Conservation (phyloP, 78 protist genomes). For the Emiliania huxleyi region DNA sequence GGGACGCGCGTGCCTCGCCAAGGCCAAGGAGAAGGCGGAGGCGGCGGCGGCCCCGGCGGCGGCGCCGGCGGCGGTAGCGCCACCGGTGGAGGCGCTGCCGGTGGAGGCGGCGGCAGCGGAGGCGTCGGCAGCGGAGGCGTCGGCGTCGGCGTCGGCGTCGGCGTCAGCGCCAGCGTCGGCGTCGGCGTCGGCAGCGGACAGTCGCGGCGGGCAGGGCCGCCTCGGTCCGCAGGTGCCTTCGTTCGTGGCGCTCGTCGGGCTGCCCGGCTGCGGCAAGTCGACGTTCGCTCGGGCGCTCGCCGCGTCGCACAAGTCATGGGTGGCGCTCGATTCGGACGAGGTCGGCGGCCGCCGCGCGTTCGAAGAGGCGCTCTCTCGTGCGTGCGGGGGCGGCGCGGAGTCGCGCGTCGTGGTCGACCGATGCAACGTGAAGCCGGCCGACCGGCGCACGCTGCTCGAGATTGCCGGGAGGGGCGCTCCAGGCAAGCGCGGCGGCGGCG, state of each 20-base stretch:
- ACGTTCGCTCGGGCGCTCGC: neutral
- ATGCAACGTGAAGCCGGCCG: neutral
- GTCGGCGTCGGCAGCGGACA: neutral
- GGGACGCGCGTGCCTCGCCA: neutral
- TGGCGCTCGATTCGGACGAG: neutral
- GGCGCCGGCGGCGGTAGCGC: too few species aligned
- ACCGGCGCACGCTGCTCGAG: neutral
- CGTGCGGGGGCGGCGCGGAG: too few species aligned
- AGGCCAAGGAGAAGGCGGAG: too few species aligned
- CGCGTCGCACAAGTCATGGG: neutral
- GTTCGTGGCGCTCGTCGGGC: neutral
- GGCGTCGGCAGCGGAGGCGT: neutral
- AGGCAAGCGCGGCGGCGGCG: neutral
- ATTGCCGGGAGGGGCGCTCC: neutral
- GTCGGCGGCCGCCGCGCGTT: neutral
- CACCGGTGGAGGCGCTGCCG: too few species aligned
- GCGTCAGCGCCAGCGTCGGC: neutral
- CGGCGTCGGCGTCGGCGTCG: neutral
- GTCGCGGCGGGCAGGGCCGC: neutral
- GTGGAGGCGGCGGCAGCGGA: neutral
- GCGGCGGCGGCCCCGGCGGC: too few species aligned
- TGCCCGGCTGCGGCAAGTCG: slow-evolving; percentile 12
- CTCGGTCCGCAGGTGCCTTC: too few species aligned
- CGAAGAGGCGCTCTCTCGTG: neutral
- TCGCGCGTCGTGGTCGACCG: neutral